Evolutionary conservation across 2,329 filamentous ascomycete genomes (phyloP), one percentile per base, ranked within the genome.

Genomic region (Triangularia setosa): DNA sequence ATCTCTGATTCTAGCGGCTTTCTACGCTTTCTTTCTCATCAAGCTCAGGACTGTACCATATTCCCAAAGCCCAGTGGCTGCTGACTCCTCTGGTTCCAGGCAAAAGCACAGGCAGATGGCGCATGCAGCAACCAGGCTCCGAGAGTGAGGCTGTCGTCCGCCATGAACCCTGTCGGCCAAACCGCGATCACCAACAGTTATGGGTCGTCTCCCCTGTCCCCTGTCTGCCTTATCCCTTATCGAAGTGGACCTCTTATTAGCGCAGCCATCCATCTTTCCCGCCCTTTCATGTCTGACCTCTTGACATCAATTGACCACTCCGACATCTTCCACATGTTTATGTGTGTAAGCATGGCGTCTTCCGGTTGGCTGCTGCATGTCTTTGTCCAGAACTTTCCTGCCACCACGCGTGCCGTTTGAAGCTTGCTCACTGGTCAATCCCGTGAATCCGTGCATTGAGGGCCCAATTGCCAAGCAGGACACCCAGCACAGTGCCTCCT

Each of bases 91-190:
- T 48, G 40, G 40, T 27, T 55, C 24, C 52, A 55, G 52, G 6
- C 52, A 55, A 55, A 18, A 55, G 27, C 23, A 55, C 25, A 23
- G 25, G 52, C 24, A 9, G 52, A 55, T 27, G 52, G 52, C 52
- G 52, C 23, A 55, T 55, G 52, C 23, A 55, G 52, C 52, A 55
- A 25, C 23, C 23, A 24, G 18, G 18, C 52, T 55, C 52, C 25
- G 52, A 55, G 52, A 55, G 52, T 55, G 52, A 55, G 52, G 52
- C 52, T 55, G 52, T 55, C 25, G 52, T 53, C 48, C 24, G 35
- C 35, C 35, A 40, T 40, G 35, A 40, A 40, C 35, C 35, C 35
- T 40, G 35, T 18, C 16, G 16, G 35, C 35, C 35, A 40, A 40
- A 35, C 30, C 30, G 30, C 44, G 9, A 53, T 25, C 48, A 53